Percentiles rank a stretch among this genome's conserved stretches.
Conservation (phyloP, 805 yeast species). For the Candida orba region DNA sequence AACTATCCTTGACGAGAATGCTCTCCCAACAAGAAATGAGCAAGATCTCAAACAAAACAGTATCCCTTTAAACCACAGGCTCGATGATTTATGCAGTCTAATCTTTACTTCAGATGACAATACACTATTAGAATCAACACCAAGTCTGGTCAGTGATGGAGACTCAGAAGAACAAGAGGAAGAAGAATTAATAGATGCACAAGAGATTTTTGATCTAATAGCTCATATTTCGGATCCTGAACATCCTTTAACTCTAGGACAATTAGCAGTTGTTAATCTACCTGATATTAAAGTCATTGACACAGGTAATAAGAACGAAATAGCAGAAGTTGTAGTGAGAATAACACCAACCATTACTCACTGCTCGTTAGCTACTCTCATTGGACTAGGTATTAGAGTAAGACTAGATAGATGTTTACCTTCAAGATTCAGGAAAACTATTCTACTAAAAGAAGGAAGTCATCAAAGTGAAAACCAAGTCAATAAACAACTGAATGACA, state of each 20-base stretch:
- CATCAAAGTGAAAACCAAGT: constrained; percentile 96
- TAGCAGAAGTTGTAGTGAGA: constrained; percentile 70
- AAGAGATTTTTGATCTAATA: constrained; percentile 82
- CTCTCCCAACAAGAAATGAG: constrained; percentile 63
- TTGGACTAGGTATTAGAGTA: constrained; percentile 91
- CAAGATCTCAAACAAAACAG: constrained; percentile 9
- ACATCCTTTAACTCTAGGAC: constrained; percentile 92
- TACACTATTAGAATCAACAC: constrained; percentile 1
- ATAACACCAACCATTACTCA: constrained; percentile 98
- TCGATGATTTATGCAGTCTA: constrained; percentile 12
- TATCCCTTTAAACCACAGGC: constrained; percentile 13
- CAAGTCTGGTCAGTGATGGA: constrained; percentile 10
- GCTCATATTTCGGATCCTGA: constrained; percentile 93
- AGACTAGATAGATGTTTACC: constrained; percentile 86
- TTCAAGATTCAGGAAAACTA: constrained; percentile 70
- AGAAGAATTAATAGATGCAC: constrained; percentile 57
- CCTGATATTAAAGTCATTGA: constrained; percentile 69
- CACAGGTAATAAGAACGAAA: constrained; percentile 40
- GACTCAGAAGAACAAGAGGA: constrained; percentile 22
- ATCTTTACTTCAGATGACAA: background rate
- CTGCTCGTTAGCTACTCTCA: constrained; percentile 91
- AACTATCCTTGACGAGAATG: constrained; percentile 64
- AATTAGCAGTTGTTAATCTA: constrained; percentile 85
- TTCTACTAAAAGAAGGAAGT: constrained; percentile 80
- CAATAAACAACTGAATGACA: constrained; percentile 92